A percentile compares a stretch with the other conserved stretches of the same genome.
Evolutionary conservation across 2,329 filamentous ascomycete genomes (phyloP).

Genomic region (Fusarium coffeatum): DNA sequence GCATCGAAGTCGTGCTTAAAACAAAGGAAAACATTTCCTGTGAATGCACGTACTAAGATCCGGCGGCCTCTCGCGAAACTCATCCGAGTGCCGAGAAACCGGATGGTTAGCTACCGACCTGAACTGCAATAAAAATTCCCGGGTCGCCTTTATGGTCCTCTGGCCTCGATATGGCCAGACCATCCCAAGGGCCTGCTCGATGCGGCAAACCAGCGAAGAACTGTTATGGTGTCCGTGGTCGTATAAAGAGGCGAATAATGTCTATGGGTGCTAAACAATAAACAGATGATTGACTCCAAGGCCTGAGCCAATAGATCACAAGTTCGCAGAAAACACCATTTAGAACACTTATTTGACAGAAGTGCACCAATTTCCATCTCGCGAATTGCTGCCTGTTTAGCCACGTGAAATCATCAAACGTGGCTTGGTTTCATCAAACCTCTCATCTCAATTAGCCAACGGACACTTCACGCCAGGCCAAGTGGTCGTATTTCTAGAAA

Average conservation of each 20-base stretch:
- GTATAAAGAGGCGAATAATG: not conserved
- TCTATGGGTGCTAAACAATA: not conserved
- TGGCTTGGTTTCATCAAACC: constrained; percentile 14
- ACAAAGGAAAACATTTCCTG: not conserved
- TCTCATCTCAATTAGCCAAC: constrained; percentile 10
- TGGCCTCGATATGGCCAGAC: constrained; percentile 13
- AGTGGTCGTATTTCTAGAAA: constrained; percentile 20
- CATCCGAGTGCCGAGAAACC: constrained; percentile 7
- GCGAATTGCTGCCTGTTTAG: not conserved
- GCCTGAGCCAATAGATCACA: not conserved
- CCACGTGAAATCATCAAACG: constrained; percentile 2
- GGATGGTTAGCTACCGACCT: constrained; percentile 16
- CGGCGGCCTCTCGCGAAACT: constrained; percentile 14
- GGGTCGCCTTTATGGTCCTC: constrained; percentile 5
- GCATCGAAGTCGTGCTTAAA: not conserved
- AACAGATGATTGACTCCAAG: not conserved
- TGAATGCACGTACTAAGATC: not conserved
- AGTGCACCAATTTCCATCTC: not conserved
- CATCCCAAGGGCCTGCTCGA: constrained; percentile 15
- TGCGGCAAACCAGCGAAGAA: constrained; percentile 8
- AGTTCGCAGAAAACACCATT: not conserved
- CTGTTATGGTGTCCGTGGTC: not conserved
- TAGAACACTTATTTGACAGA: not conserved
- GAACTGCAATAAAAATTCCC: constrained; percentile 6
- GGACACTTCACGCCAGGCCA: not conserved